phyloP scores from a whole-genome alignment of 306 rosid genomes.

The Vigna trinervia region DNA sequence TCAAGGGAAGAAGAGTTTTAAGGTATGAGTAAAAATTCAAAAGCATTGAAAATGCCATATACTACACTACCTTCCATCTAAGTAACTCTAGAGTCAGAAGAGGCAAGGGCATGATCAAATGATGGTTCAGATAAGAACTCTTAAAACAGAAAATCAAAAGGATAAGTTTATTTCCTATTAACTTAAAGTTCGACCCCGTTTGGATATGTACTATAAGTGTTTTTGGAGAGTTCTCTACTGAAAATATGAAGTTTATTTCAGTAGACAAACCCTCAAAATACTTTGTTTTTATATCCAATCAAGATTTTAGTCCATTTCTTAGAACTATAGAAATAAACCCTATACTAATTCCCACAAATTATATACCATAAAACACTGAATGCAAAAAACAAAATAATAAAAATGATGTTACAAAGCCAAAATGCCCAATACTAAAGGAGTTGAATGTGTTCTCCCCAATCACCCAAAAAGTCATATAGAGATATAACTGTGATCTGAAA shows the following conservation, averaged over 20 bases:
- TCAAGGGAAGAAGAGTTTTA: conserved; percentile 40
- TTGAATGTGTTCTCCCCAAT: conserved; percentile 5
- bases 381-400: conserved; percentile 10
- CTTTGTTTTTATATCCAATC: no score
- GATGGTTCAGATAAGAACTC: conserved; percentile 1
- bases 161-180: neutral
- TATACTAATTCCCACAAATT: conserved; percentile 17
- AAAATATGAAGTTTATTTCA: no score
- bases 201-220: no score
- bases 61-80: conserved; percentile 10
- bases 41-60: conserved; percentile 25
- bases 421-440: conserved; percentile 6
- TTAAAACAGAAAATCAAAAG: neutral
- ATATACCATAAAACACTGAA: conserved; percentile 18
- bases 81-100: conserved; percentile 7
- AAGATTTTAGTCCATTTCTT: neutral
- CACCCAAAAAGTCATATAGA: neutral
- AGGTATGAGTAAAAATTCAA: conserved; percentile 36
- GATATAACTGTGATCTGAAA: conserved; percentile 28
- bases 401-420: conserved; percentile 25
- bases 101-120: neutral
- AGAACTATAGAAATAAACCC: conserved; percentile 20
- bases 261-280: no score
- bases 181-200: neutral
- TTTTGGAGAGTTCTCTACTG: no score